phyloP scores from a whole-genome alignment of 108 stramenopile species.

The Nitzschia sp. region DNA sequence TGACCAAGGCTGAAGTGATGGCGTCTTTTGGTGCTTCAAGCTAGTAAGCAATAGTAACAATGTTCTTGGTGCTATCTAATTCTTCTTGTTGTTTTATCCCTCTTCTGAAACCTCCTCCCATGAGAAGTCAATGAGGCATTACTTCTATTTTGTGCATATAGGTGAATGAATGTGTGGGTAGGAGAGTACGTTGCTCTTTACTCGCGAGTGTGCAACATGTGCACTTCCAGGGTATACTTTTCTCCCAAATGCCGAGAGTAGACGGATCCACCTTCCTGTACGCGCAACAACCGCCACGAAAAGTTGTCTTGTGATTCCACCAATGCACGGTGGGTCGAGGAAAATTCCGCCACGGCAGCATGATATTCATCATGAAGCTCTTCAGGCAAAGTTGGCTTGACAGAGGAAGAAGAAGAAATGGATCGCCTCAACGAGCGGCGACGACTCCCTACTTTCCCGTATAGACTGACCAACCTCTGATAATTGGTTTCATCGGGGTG shows the following conservation, averaged over 20 bases:
- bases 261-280: not conserved
- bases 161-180: no score
- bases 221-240: slow-evolving; percentile 2
- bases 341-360: not conserved
- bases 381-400: not conserved
- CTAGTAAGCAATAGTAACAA: no score
- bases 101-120: no score
- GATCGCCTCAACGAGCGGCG: not conserved
- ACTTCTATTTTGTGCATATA: no score
- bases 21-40: not conserved
- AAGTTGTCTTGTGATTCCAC: not conserved
- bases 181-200: not conserved
- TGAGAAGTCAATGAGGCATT: no score
- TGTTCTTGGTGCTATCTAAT: no score
- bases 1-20: not conserved
- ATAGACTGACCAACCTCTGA: slow-evolving; percentile 34
- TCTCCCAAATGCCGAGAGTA: not conserved
- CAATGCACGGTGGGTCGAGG: not conserved
- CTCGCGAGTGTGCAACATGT: slow-evolving; percentile 4
- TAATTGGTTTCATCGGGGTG: slow-evolving; percentile 54
- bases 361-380: not conserved
- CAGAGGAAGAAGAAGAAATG: not conserved
- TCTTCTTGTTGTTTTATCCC: no score
- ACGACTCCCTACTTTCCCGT: slow-evolving; percentile 11
- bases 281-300: slow-evolving; percentile 3